phyloP scores from a whole-genome alignment of 306 rosid genomes.

The Ormosia emarginata region DNA sequence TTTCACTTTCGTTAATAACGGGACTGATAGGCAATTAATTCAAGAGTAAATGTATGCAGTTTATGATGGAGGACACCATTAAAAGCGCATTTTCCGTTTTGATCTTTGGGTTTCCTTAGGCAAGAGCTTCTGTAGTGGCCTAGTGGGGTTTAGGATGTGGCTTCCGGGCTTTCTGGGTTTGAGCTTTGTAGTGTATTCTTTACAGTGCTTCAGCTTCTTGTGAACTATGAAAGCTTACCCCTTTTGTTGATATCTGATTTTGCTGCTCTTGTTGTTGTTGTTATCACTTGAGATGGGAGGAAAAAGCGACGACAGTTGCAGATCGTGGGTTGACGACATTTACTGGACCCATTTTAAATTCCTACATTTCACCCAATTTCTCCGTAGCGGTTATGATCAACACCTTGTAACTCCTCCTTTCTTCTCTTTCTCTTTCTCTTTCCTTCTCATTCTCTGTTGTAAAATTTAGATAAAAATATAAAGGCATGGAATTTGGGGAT shows the following conservation, averaged over 20 bases:
- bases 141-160: background rate
- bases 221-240: background rate
- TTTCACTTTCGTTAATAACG: too few relatives aligned
- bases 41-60: too few relatives aligned
- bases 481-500: background rate
- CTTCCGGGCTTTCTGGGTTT: background rate
- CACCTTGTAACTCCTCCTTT: conserved; percentile 41
- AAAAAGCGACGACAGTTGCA: conserved; percentile 7
- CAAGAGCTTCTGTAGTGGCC: background rate
- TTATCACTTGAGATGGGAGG: conserved; percentile 28
- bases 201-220: background rate
- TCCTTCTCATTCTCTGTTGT: background rate
- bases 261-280: background rate
- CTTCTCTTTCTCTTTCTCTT: background rate
- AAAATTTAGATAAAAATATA: background rate
- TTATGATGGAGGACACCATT: too few relatives aligned
- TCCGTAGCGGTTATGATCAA: conserved; percentile 37
- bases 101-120: too few relatives aligned
- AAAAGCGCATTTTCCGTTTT: too few relatives aligned
- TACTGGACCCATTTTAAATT: conserved; percentile 64
- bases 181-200: background rate
- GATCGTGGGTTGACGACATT: conserved; percentile 56
- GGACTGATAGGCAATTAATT: too few relatives aligned
- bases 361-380: conserved; percentile 45
- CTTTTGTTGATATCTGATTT: background rate